Conservation (phyloP, 2,329 filamentous ascomycete species). For the Colletotrichum nymphaeae region DNA sequence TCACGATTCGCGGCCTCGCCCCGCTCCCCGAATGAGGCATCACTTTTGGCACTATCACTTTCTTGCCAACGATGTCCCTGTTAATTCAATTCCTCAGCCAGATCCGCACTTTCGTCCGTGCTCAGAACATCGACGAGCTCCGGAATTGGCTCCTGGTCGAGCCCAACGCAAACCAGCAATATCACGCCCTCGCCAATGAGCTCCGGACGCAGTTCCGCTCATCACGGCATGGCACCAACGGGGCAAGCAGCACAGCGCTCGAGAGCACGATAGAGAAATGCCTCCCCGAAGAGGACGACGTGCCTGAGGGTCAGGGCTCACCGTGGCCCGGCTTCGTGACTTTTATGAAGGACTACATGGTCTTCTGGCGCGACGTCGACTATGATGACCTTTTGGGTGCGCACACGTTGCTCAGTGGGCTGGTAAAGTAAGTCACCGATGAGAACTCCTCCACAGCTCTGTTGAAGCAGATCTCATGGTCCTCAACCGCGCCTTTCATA, state of each 20-base stretch:
- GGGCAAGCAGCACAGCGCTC: slow-evolving; percentile 58
- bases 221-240: background rate
- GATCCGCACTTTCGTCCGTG: slow-evolving; percentile 70
- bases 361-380: slow-evolving; percentile 84
- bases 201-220: slow-evolving; percentile 69
- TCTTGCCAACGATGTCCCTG: slow-evolving; percentile 63
- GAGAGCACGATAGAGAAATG: slow-evolving; percentile 72
- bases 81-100: slow-evolving; percentile 75
- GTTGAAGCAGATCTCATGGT: background rate
- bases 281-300: slow-evolving; percentile 74
- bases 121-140: slow-evolving; percentile 73
- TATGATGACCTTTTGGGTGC: slow-evolving; percentile 79
- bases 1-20: slow-evolving; percentile 2
- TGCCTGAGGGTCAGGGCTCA: slow-evolving; percentile 71
- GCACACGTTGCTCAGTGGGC: slow-evolving; percentile 77
- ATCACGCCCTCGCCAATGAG: slow-evolving; percentile 75
- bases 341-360: slow-evolving; percentile 85
- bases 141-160: slow-evolving; percentile 81
- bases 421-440: slow-evolving; percentile 74
- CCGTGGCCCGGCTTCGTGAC: slow-evolving; percentile 81
- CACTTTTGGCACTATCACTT: background rate
- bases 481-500: background rate
- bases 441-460: background rate
- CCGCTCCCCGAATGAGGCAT: background rate
- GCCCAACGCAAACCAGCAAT: slow-evolving; percentile 74